Conservation (phyloP, 148 eudicot genomes). For the Pharnaceum exiguum region DNA sequence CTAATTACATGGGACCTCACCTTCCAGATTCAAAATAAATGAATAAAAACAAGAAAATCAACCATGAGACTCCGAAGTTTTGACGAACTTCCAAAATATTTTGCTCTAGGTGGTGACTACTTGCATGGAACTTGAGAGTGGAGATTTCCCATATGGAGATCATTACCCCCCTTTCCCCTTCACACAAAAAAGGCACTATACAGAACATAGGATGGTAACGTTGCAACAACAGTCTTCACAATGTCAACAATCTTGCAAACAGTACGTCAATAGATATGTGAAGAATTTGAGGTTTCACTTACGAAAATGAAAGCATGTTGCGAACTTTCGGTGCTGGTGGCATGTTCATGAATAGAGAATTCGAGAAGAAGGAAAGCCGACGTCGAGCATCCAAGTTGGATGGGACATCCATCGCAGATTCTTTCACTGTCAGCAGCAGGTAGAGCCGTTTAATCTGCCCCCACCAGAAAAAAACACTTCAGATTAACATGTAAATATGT, state of each 20-base stretch:
- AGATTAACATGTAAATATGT: neutral
- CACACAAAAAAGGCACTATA: no score
- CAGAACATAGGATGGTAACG: no score
- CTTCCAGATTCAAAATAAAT: no score
- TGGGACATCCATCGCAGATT: conserved; percentile 98
- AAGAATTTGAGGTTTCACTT: conserved; percentile 23
- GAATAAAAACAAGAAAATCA: no score
- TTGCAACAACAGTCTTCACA: no score
- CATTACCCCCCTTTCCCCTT: no score
- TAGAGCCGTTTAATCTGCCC: conserved; percentile 82
- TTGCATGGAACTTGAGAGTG: no score
- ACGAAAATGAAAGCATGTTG: conserved; percentile 99
- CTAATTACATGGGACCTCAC: no score
- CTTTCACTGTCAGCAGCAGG: conserved; percentile 90
- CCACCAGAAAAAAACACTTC: conserved; percentile 5
- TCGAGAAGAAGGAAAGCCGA: conserved; percentile 91
- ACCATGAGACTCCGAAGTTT: no score
- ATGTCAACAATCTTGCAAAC: neutral
- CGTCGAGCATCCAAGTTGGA: conserved; percentile 94
- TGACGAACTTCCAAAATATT: no score
- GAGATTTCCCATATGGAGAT: no score
- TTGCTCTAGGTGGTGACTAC: no score
- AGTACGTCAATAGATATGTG: neutral
- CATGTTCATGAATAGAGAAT: conserved; percentile 99
- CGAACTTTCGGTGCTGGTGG: conserved; percentile 96